Evolutionary conservation across 805 yeast genomes (phyloP), one percentile per base, ranked within the genome.

Genomic region (Candida michaelii): DNA sequence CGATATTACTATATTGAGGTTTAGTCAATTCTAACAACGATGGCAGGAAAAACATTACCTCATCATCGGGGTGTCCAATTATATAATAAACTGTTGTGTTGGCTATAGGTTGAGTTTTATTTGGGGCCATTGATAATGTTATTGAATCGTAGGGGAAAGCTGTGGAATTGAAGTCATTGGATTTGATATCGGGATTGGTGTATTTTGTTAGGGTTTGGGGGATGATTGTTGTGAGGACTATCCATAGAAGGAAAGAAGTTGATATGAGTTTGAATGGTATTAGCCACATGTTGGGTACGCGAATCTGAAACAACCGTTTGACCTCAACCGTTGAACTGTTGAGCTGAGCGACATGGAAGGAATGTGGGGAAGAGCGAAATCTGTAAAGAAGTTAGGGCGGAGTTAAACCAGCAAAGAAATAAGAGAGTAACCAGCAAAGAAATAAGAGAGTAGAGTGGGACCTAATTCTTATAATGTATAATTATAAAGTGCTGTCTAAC

Each of bases 41-140:
- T 0, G 99, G 99, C 1, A 89, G 80, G 55, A 93, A 93, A 63
- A 93, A 93, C 99, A 93, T 93, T 39, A 89, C 90, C 63, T 93
- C 99, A 61, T 93, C 99, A 62, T 93, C 99, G 0, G 99, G 99
- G 62, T 93, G 99, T 0, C 96, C 97, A 30, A 89, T 82, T 10
- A 91, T 65, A 35, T 83, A 66, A 50, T 71, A 75, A 1, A 79
- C 66, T 2, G 64, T 55, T 30, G 62, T 55, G 45, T 69, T 58
- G 12, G 53, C 58, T 15, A 69, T 61, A 24, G 39, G 39, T 36
- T 34, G 37, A n/a, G 29, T 34, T 13, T 34, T 34, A 23, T 34
- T 24, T 23, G 19, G 37, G 2, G 66, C 62, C 13, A 68, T 55
- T 5, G 65, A 60, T 16, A 60, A 53, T 3, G 69, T 62, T 27